phyloP scores from a whole-genome alignment of 176 grass and related monocot species.

The Bolboschoenus planiculmis region DNA sequence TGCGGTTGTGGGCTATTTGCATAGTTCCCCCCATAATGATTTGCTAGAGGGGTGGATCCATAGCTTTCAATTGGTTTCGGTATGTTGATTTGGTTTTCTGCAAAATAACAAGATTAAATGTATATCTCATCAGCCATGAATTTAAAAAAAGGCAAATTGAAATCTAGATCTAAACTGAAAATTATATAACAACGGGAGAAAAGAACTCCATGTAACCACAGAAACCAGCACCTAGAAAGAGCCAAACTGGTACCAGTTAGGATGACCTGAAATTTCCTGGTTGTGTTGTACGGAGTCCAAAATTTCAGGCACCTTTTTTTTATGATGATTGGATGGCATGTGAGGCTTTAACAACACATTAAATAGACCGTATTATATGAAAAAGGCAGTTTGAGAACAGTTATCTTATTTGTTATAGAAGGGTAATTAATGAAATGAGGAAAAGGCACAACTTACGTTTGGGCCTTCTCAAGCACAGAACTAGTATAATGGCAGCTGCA shows the following conservation, averaged over 20 bases:
- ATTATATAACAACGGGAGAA: neutral
- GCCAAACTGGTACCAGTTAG: neutral
- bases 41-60: neutral
- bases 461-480: neutral
- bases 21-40: neutral
- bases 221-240: neutral
- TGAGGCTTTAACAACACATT: neutral
- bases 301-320: neutral
- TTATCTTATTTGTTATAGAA: neutral
- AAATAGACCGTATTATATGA: neutral
- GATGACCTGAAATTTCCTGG: neutral
- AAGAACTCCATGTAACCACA: neutral
- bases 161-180: neutral
- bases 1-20: neutral
- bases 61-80: slow-evolving; percentile 13
- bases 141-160: neutral
- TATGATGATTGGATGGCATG: neutral
- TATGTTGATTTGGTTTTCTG: neutral
- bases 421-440: too few relatives aligned
- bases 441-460: neutral
- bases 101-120: neutral
- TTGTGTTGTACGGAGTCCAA: neutral
- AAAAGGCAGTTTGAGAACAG: neutral
- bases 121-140: neutral
- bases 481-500: neutral